Percentiles rank a stretch among this genome's conserved stretches.
Evolutionary conservation across 495 filamentous ascomycete genomes (phyloP).

Genomic region (Trichoderma gamsii): DNA sequence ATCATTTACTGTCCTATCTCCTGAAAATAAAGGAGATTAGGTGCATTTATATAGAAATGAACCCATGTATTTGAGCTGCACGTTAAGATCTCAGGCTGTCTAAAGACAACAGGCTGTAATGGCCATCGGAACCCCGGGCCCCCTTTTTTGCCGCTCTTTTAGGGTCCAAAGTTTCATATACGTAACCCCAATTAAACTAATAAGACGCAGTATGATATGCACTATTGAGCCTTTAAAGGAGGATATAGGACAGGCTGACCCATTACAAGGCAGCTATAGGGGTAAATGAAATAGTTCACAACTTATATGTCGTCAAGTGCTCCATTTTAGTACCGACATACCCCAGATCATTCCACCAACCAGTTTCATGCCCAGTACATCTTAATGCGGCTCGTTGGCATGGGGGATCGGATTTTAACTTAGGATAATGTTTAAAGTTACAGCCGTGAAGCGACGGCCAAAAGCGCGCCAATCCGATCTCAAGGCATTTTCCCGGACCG

Average conservation of each 20-base stretch:
- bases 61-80: background rate
- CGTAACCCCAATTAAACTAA: background rate
- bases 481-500: constrained; percentile 5
- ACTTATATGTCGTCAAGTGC: background rate
- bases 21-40: background rate
- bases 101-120: constrained; percentile 2
- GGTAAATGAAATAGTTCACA: background rate
- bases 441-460: background rate
- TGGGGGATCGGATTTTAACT: background rate
- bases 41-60: background rate
- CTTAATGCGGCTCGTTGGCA: background rate
- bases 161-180: background rate
- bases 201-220: background rate
- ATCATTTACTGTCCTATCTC: background rate
- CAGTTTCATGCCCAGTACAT: background rate
- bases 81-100: background rate
- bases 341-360: constrained; percentile 3
- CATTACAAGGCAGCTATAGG: background rate
- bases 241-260: background rate
- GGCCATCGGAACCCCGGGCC: background rate
- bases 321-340: background rate
- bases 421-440: background rate
- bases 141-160: background rate
- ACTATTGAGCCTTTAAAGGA: background rate
- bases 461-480: constrained; percentile 10